Percentiles rank a stretch among this genome's conserved stretches.
phyloP scores from a whole-genome alignment of 73 alveolate species.

The Blepharisma stoltei region DNA sequence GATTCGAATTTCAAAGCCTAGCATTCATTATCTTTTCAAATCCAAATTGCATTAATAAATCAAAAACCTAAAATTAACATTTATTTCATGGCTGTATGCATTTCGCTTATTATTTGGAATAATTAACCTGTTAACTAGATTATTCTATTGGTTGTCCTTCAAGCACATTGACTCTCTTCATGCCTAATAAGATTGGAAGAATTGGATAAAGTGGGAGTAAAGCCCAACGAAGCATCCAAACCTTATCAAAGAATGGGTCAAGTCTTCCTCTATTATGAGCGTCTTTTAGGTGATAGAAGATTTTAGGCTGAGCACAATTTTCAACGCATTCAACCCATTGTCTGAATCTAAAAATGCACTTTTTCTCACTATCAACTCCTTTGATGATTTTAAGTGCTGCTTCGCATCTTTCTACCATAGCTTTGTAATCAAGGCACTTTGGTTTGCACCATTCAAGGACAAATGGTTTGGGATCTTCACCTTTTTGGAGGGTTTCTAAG shows the following conservation, averaged over 20 bases:
- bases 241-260: slow-evolving; percentile 27
- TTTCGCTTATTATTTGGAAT: too few species aligned
- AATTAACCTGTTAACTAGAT: too few species aligned
- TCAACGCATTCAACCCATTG: slow-evolving; percentile 36
- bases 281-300: slow-evolving; percentile 11
- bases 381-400: slow-evolving; percentile 26
- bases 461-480: slow-evolving; percentile 34
- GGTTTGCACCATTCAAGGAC: slow-evolving; percentile 32
- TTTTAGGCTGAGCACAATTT: slow-evolving; percentile 32
- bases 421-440: slow-evolving; percentile 8
- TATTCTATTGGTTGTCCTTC: slow-evolving; percentile 32
- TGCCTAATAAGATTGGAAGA: not conserved
- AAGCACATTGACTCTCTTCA: slow-evolving; percentile 24
- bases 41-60: too few species aligned
- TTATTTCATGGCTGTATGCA: too few species aligned
- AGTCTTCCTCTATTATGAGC: slow-evolving; percentile 20
- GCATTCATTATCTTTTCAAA: too few species aligned
- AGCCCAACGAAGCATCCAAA: slow-evolving; percentile 20
- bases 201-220: slow-evolving; percentile 26
- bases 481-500: slow-evolving; percentile 28
- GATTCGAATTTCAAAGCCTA: too few species aligned
- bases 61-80: too few species aligned
- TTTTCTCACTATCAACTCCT: slow-evolving; percentile 17
- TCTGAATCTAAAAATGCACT: slow-evolving; percentile 10
- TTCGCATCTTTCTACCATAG: slow-evolving; percentile 6